A percentile compares a stretch with the other conserved stretches of the same genome.
Conservation (phyloP, 2,329 filamentous ascomycete species). For the Chaetomium olivaceum region DNA sequence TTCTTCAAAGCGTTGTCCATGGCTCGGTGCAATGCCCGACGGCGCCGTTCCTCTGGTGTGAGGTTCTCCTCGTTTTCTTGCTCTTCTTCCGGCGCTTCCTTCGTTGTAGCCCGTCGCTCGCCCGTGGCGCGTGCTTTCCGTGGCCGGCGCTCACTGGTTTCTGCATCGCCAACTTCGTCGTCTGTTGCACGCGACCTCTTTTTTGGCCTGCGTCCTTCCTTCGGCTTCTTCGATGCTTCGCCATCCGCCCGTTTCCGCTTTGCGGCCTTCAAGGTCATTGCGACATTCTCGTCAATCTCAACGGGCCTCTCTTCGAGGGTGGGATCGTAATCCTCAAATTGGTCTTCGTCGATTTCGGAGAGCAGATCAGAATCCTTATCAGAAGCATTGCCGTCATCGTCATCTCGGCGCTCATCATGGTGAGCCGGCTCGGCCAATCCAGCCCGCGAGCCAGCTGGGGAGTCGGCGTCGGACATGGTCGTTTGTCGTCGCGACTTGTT, state of each 20-base stretch:
- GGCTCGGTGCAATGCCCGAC: constrained; percentile 78
- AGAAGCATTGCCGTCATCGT: constrained; percentile 39
- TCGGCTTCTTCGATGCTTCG: constrained; percentile 69
- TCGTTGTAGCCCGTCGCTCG: constrained; percentile 49
- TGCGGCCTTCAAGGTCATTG: constrained; percentile 63
- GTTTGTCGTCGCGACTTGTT: not conserved
- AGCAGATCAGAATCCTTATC: constrained; percentile 61
- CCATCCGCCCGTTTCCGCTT: constrained; percentile 66
- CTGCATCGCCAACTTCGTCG: constrained; percentile 54
- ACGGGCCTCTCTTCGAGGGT: constrained; percentile 64
- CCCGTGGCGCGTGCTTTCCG: constrained; percentile 40
- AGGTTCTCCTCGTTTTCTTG: constrained; percentile 75
- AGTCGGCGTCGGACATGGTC: constrained; percentile 50
- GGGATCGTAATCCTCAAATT: constrained; percentile 69
- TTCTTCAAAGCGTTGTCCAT: constrained; percentile 89
- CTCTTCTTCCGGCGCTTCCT: constrained; percentile 50
- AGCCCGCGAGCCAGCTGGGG: constrained; percentile 43
- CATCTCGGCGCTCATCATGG: constrained; percentile 20
- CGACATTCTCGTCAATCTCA: constrained; percentile 67
- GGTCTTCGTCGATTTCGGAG: constrained; percentile 68
- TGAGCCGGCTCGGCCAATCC: constrained; percentile 39
- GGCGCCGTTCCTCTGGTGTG: constrained; percentile 80
- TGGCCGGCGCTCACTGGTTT: constrained; percentile 40
- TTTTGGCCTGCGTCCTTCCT: constrained; percentile 71
- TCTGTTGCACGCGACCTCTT: constrained; percentile 54